Evolutionary conservation across 768 basidiomycete species (phyloP), one percentile per base, ranked within the genome.

Genomic region (Mycena epipterygia): DNA sequence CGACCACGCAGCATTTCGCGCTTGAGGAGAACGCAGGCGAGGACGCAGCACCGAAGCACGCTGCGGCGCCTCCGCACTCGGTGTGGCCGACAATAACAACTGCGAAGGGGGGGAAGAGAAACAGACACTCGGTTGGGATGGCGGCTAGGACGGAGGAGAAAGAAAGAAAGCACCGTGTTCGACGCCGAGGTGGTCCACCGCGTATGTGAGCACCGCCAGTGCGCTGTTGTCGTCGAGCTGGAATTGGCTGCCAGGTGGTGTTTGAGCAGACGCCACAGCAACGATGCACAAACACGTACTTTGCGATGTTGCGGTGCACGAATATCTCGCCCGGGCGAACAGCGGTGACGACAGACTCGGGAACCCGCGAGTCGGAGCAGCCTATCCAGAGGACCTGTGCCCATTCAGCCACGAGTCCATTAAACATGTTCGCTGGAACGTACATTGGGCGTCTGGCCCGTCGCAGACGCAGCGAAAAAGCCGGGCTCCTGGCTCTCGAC

Each of bases 81-180:
- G 91, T 90, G 78, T 97, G 95, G 21, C 95, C 95, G 29, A 92
- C 93, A 74, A 97, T 83, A 70, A 95, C 83, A 69, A 97, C 94
- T 95, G 75, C 55, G 32, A 37, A 6, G 35, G 35, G 56, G 46
- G 23, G 56, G 21, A 33, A 17, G 32, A 49, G 21, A 63, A 72
- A 13, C 46, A 16, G 23, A 37, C 35, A 14, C n/a, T 37, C 35
- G 30, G 51, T 52, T 52, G 51, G 51, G 51, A 52, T 52, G 53
- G 53, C 48, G 21, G 48, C 25, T 49, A 49, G 2, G 27, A 13
- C 51, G n/a, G 23, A 32, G 29, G 51, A 52, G 29, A n/a, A 78
- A 76, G 79, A 78, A 73, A 79, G 68, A 75, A 88, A 85, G 79
- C 79, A 95, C 95, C 89, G 85, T 96, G 93, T 81, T 91, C 84